Evolutionary conservation across 495 filamentous ascomycete genomes (phyloP).

Genomic region (Penicillium paxilli): DNA sequence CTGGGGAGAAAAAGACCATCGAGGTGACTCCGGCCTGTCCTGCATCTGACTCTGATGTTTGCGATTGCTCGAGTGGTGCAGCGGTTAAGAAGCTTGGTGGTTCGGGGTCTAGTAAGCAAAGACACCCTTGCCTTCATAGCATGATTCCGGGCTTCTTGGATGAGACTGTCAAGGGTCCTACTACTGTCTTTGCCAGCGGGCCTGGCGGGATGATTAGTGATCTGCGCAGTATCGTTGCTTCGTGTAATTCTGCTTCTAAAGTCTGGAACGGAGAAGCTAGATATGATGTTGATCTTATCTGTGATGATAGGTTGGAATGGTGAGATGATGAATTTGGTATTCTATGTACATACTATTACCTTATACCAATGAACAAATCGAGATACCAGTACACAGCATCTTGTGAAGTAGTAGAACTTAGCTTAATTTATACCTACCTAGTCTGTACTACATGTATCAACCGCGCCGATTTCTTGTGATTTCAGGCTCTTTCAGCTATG

Average conservation of each 20-base stretch:
- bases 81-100: slow-evolving; percentile 11
- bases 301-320: slow-evolving; percentile 49
- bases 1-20: slow-evolving; percentile 7
- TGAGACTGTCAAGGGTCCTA: slow-evolving; percentile 38
- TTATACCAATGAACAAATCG: too few species aligned
- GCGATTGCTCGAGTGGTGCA: slow-evolving; percentile 9
- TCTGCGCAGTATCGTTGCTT: slow-evolving; percentile 54
- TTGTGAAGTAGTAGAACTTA: too few species aligned
- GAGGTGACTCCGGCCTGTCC: neutral
- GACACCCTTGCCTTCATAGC: slow-evolving; percentile 28
- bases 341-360: neutral
- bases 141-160: slow-evolving; percentile 32
- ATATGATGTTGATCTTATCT: slow-evolving; percentile 56
- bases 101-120: slow-evolving; percentile 9
- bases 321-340: neutral
- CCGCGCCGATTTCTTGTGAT: too few species aligned
- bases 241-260: slow-evolving; percentile 44
- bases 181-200: slow-evolving; percentile 60
- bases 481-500: too few species aligned
- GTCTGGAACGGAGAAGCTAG: slow-evolving; percentile 57
- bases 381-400: too few species aligned
- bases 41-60: slow-evolving; percentile 2
- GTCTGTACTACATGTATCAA: too few species aligned
- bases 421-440: too few species aligned
- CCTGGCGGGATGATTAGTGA: slow-evolving; percentile 60